phyloP scores from a whole-genome alignment of 2,329 filamentous ascomycete species.

The Colletotrichum zoysiae region DNA sequence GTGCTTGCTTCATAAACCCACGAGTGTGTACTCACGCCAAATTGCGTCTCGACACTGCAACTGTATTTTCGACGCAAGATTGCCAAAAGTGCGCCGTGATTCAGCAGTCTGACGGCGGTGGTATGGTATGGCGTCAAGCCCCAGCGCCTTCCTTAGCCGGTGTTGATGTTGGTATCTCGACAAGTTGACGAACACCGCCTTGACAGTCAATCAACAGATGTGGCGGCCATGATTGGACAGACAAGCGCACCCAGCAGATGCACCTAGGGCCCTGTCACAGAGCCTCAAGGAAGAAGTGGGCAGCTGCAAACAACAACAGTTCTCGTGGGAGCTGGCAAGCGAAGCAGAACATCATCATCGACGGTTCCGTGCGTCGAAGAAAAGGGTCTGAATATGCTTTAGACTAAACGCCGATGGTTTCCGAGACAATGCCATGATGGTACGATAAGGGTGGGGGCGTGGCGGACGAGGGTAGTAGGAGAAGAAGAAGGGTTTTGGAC shows the following conservation, averaged over 20 bases:
- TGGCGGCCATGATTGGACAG: neutral
- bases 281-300: neutral
- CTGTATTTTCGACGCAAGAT: neutral
- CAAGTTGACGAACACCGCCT: neutral
- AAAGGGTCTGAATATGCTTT: neutral
- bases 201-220: neutral
- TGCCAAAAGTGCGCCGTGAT: neutral
- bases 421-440: neutral
- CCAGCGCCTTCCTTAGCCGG: neutral
- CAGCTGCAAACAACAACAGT: neutral
- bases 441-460: neutral
- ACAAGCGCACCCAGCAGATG: neutral
- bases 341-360: constrained; percentile 18
- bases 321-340: constrained; percentile 1
- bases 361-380: neutral
- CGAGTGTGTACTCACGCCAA: neutral
- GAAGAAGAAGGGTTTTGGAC: too few species aligned
- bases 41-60: neutral
- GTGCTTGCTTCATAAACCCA: neutral
- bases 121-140: neutral
- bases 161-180: too few species aligned
- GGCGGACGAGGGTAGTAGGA: neutral
- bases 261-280: constrained; percentile 3
- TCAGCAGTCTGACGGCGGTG: neutral
- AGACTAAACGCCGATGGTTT: constrained; percentile 4